phyloP scores from a whole-genome alignment of 768 basidiomycete genomes.

The Roridomyces roridus region DNA sequence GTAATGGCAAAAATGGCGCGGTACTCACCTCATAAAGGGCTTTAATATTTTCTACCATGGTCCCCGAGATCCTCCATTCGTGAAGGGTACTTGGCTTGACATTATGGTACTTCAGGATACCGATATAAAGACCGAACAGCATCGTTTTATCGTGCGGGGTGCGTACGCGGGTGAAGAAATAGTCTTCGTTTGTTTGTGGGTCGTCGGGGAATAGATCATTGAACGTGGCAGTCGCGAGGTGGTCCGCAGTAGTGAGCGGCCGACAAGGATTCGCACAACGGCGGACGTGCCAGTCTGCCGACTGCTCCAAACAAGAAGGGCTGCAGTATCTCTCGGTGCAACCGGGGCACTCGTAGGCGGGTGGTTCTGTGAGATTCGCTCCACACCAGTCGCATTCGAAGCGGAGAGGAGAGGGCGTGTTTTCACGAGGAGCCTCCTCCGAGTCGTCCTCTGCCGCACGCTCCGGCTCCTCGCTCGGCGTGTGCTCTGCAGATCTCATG shows the following conservation, averaged over 20 bases:
- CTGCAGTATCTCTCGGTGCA: constrained; percentile 11
- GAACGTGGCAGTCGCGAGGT: constrained; percentile 28
- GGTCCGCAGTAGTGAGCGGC: constrained; percentile 29
- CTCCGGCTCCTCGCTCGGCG: too few relatives aligned
- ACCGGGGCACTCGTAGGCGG: constrained; percentile 6
- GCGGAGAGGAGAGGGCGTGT: too few relatives aligned
- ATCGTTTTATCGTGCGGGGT: constrained; percentile 6
- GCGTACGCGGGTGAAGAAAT: constrained; percentile 29
- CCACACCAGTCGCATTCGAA: not conserved
- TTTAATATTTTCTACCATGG: constrained; percentile 33
- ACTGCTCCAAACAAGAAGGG: not conserved
- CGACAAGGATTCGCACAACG: constrained; percentile 11
- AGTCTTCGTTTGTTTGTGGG: constrained; percentile 31
- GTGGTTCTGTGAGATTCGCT: not conserved
- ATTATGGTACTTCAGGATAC: constrained; percentile 22
- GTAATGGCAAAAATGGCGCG: not conserved
- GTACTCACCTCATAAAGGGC: constrained; percentile 25
- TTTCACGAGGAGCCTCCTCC: too few relatives aligned
- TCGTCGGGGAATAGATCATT: constrained; percentile 29
- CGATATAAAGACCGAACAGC: constrained; percentile 32
- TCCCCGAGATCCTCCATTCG: constrained; percentile 31
- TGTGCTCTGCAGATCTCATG: too few relatives aligned
- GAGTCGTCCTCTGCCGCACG: too few relatives aligned
- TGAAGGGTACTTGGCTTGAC: constrained; percentile 28
- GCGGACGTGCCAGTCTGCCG: constrained; percentile 11